Evolutionary conservation across 139 green algal species (phyloP), one percentile per base, ranked within the genome.

Genomic region (Pleodorina starrii): DNA sequence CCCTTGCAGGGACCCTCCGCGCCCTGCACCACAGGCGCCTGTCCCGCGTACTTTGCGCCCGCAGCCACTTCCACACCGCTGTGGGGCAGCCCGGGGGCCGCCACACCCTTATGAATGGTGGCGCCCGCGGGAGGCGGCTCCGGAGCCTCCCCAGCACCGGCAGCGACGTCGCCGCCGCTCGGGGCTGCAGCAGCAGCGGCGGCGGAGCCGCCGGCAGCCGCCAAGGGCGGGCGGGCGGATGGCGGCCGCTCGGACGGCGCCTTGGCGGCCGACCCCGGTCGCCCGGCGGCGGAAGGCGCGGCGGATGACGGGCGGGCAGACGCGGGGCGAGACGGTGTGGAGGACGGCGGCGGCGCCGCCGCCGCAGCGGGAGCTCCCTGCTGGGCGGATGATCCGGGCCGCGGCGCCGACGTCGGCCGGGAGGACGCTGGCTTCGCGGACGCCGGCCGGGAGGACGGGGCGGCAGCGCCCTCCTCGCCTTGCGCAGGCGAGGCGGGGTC

Each of bases 1-100:
- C 76, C 76, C 76, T 68, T 66, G 78, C 78, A 85, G 5, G 51
- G 51, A 51, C 51, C 51, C 17, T 54, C 51, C 2, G 35, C 32
- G 12, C 25, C 54, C 21, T 73, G 36, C 38, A 19, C 78, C 54
- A 73, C 51, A 19, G 54, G 51, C 78, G 54, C 51, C 36, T 42
- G 21, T 0, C 78, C 78, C 35, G 78, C 78, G 27, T 73, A 74
- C 78, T 85, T 85, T 32, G 78, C 78, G 23, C 78, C 78, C 38
- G 78, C 78, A 35, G 78, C 78, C 78, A 68, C 38, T 38, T 85
- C 78, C 54, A 85, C 36, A 32, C 78, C 78, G 27, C 36, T 57
- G 38, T 42, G 3, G 9, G 78, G 36, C 50, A 85, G 12, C 21
- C n/a, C 78, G 21, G 27, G 6, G 25, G 5, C 54, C 36, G 25